A percentile compares a stretch with the other conserved stretches of the same genome.
Evolutionary conservation across 768 basidiomycete species (phyloP).

Genomic region (Crassisporium funariophilum): DNA sequence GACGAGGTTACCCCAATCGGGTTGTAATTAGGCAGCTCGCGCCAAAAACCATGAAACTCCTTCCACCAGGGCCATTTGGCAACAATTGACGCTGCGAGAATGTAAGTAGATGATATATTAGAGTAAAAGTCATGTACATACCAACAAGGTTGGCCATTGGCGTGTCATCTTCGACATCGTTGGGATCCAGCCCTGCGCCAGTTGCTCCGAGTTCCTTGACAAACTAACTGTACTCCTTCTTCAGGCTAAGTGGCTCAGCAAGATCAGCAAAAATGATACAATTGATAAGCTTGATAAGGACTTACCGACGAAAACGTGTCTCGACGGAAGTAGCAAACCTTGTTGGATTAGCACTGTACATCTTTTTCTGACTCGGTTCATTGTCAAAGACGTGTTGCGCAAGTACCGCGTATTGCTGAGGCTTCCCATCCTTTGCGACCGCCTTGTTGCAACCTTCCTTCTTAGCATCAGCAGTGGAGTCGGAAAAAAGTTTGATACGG

Average conservation of each 20-base stretch:
- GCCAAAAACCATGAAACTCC: slow-evolving; percentile 23
- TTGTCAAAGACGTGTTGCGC: slow-evolving; percentile 24
- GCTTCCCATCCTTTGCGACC: slow-evolving; percentile 20
- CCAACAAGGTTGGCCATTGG: too few species aligned
- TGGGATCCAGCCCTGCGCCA: too few species aligned
- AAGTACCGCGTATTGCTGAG: slow-evolving; percentile 15
- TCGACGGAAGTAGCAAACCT: slow-evolving; percentile 18
- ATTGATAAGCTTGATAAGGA: too few species aligned
- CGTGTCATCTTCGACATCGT: too few species aligned
- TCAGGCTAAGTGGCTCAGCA: too few species aligned
- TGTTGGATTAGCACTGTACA: slow-evolving; percentile 12
- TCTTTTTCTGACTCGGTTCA: slow-evolving; percentile 6
- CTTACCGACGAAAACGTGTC: slow-evolving; percentile 17
- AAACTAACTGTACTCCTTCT: too few species aligned
- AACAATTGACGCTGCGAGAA: slow-evolving; percentile 5
- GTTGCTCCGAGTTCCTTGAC: too few species aligned
- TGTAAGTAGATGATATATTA: too few species aligned
- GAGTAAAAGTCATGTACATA: too few species aligned
- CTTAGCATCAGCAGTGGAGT: slow-evolving; percentile 25
- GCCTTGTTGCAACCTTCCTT: slow-evolving; percentile 21
- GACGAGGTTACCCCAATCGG: slow-evolving; percentile 20
- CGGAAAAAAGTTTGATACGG: slow-evolving; percentile 25
- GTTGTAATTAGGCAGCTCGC: slow-evolving; percentile 28
- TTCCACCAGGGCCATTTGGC: slow-evolving; percentile 25
- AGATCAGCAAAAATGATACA: too few species aligned